Conservation (phyloP, 805 yeast species). For the Metschnikowia bowlesiae region DNA sequence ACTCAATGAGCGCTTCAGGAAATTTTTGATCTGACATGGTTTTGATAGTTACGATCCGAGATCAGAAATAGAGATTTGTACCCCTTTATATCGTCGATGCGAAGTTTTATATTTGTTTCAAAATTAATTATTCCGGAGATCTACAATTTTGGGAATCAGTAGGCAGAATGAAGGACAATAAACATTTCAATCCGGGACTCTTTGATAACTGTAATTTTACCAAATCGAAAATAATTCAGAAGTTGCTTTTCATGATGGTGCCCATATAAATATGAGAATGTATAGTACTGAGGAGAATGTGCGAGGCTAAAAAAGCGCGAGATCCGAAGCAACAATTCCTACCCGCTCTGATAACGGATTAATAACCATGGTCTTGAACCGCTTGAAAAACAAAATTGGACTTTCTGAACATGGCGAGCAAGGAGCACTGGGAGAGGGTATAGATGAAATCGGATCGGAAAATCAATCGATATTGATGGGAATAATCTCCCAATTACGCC, state of each 20-base stretch:
- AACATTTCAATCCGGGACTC: no score
- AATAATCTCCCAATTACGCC: conserved; percentile 85
- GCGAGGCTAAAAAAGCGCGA: not conserved
- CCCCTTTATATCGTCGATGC: not conserved
- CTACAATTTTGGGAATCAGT: not conserved
- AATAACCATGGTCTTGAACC: conserved; percentile 5
- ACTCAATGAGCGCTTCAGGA: not conserved
- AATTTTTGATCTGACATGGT: not conserved
- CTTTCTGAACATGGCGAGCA: not conserved
- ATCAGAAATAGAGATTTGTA: not conserved
- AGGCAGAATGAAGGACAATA: not conserved
- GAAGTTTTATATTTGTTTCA: not conserved
- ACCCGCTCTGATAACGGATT: not conserved
- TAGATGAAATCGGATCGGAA: conserved; percentile 76
- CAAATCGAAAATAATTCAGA: not conserved
- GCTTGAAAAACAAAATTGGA: conserved; percentile 4
- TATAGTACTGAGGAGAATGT: not conserved
- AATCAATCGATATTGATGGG: conserved; percentile 78
- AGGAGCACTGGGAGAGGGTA: conserved; percentile 39
- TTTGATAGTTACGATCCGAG: not conserved
- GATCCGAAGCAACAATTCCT: not conserved
- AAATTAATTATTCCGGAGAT: not conserved
- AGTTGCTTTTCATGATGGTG: not conserved
- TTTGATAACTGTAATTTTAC: no score
- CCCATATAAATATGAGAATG: not conserved